phyloP scores from a whole-genome alignment of 208 protist genomes.

The Phytomonas sp. region DNA sequence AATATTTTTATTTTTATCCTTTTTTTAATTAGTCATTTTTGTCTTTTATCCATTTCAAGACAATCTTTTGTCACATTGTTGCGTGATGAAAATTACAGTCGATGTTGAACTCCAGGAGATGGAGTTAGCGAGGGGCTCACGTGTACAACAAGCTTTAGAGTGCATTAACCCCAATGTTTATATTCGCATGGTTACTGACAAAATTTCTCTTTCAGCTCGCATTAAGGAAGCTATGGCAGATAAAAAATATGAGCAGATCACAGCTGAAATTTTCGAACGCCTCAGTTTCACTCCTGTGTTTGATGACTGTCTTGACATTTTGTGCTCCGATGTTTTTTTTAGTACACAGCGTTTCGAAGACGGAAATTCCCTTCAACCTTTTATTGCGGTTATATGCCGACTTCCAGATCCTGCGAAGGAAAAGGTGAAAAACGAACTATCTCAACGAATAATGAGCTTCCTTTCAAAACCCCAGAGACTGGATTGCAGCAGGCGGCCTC shows the following conservation, averaged over 20 bases:
- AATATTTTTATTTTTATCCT: constrained; percentile 4
- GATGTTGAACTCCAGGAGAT: constrained; percentile 63
- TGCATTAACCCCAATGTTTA: constrained; percentile 28
- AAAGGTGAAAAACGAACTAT: constrained; percentile 49
- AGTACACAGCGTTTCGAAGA: constrained; percentile 44
- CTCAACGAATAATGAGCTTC: constrained; percentile 58
- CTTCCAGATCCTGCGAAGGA: constrained; percentile 36
- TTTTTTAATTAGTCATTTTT: not conserved
- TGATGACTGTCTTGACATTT: constrained; percentile 49
- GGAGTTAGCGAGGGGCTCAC: constrained; percentile 38
- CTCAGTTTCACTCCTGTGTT: constrained; percentile 33
- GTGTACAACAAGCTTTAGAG: constrained; percentile 45
- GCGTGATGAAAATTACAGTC: constrained; percentile 66
- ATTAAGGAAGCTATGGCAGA: constrained; percentile 47
- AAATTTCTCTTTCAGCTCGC: constrained; percentile 28
- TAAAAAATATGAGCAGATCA: constrained; percentile 43
- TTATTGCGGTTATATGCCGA: constrained; percentile 46
- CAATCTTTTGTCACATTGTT: constrained; percentile 2
- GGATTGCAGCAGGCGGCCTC: constrained; percentile 58
- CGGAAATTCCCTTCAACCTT: constrained; percentile 45
- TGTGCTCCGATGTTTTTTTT: constrained; percentile 67
- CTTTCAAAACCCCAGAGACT: constrained; percentile 56
- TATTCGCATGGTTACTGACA: constrained; percentile 61
- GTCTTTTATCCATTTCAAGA: not conserved
- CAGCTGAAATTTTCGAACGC: constrained; percentile 45